Base-by-base conservation (phyloP, 768 basidiomycete genomes). In the Podaxis rugospora region DNA sequence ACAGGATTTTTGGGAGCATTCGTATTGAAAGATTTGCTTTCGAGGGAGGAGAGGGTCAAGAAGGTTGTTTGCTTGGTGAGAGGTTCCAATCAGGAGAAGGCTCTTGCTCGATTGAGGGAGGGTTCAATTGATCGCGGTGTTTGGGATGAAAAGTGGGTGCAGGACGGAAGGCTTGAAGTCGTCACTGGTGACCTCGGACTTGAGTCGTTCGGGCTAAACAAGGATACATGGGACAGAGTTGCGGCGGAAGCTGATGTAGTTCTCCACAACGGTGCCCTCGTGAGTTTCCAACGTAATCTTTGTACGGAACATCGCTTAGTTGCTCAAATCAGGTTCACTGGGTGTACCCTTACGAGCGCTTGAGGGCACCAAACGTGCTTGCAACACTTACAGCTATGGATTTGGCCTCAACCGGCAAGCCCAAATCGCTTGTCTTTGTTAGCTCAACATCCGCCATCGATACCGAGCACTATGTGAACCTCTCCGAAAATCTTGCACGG, bases 1-100 rank as follows among this genome's bases (percentile, higher is more conserved):
- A 98, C 97, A 7, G 97, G 97, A 1, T 99, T 95, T 80, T 80
- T 99, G 14, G 97, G 97, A 13, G 94, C 93, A 4, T 98, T 96
- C 72, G 84, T 98, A 62, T 77, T 98, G 52, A 80, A 81, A 40
- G 89, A 96, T 69, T 79, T 99, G 42, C 81, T 99, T 0, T 75
- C 78, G 28, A 56, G 60, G 35, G 62, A 60, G 18, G 75, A 79
- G 6, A 78, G 82, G 59, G 91, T 98, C 11, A 77, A 79, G 65
- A 96, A 95, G 74, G 95, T 98, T 40, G 84, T 96, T 61, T 96
- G 93, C 69, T 85, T 96, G n/a, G 89, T 98, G 42, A 86, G 97
- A 51, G 92, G 89, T 10, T 72, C 87, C 59, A 79, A 79, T 27
- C 67, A 73, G 2, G 82, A 84, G 58, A 82, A 83, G 55, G 97